phyloP scores from a whole-genome alignment of 768 basidiomycete species.

The Asterophora lycoperdoides region DNA sequence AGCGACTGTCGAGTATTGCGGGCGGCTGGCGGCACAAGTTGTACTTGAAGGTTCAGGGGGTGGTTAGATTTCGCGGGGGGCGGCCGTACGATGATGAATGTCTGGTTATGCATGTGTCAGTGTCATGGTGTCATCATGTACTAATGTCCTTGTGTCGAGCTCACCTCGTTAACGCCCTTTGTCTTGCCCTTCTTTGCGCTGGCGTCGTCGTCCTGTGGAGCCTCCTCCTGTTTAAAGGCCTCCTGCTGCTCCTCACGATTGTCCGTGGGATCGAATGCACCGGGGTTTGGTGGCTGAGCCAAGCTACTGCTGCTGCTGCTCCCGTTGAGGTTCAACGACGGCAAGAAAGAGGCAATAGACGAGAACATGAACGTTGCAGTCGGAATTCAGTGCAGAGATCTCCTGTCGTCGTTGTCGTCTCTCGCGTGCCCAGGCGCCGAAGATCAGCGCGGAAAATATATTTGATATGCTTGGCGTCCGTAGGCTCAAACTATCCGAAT shows the following conservation, averaged over 20 bases:
- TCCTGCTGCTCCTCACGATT: slow-evolving; percentile 18
- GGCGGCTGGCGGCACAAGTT: slow-evolving; percentile 46
- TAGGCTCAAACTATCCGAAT: neutral
- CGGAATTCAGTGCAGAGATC: neutral
- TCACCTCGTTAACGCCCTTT: slow-evolving; percentile 46
- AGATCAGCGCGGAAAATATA: slow-evolving; percentile 10
- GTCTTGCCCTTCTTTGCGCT: slow-evolving; percentile 39
- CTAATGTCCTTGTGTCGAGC: slow-evolving; percentile 14
- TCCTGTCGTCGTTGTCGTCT: neutral
- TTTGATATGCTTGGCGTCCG: slow-evolving; percentile 6
- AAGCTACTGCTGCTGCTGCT: slow-evolving; percentile 8
- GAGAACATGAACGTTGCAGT: slow-evolving; percentile 16
- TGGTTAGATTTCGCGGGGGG: slow-evolving; percentile 10
- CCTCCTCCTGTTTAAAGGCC: slow-evolving; percentile 14
- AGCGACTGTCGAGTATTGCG: slow-evolving; percentile 45
- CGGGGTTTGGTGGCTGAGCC: neutral
- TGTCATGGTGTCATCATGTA: slow-evolving; percentile 3
- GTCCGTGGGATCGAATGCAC: slow-evolving; percentile 10
- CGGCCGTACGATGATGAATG: slow-evolving; percentile 11
- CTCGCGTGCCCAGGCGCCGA: slow-evolving; percentile 5
- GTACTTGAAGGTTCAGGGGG: slow-evolving; percentile 15
- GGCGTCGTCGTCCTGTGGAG: slow-evolving; percentile 22
- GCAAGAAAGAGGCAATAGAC: slow-evolving; percentile 19
- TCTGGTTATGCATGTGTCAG: slow-evolving; percentile 4
- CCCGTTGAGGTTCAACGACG: slow-evolving; percentile 14